Evolutionary conservation across 2,329 filamentous ascomycete genomes (phyloP).

Genomic region (Alternaria panax): DNA sequence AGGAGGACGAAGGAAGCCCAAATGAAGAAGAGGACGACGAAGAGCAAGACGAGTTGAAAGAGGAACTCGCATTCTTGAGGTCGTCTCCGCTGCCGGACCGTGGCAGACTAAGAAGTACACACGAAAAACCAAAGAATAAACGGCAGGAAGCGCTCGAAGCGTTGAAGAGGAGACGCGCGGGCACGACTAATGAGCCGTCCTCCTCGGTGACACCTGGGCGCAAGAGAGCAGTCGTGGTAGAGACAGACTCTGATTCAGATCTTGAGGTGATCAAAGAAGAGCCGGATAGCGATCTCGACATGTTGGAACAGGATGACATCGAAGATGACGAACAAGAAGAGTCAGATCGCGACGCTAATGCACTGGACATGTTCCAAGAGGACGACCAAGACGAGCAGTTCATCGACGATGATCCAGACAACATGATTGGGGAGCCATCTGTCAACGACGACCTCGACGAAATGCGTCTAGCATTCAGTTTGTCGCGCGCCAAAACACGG

Average conservation of each 20-base stretch:
- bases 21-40: slow-evolving; percentile 22
- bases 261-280: slow-evolving; percentile 47
- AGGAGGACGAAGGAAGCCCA: slow-evolving; percentile 8
- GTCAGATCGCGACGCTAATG: slow-evolving; percentile 35
- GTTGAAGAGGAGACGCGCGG: slow-evolving; percentile 53
- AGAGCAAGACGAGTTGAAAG: slow-evolving; percentile 52
- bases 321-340: slow-evolving; percentile 36
- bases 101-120: slow-evolving; percentile 33
- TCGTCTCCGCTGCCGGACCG: slow-evolving; percentile 43
- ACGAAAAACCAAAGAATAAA: slow-evolving; percentile 41
- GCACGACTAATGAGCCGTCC: slow-evolving; percentile 34
- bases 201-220: slow-evolving; percentile 35
- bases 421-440: slow-evolving; percentile 57
- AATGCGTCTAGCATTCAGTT: slow-evolving; percentile 75
- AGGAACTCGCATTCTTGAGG: slow-evolving; percentile 56
- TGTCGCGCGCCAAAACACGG: slow-evolving; percentile 71
- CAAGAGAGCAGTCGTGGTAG: slow-evolving; percentile 30
- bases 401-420: slow-evolving; percentile 67
- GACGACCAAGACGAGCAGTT: slow-evolving; percentile 69
- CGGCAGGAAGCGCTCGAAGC: slow-evolving; percentile 54
- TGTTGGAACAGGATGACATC: slow-evolving; percentile 28
- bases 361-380: slow-evolving; percentile 58
- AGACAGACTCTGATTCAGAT: slow-evolving; percentile 37
- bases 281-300: slow-evolving; percentile 29
- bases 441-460: slow-evolving; percentile 55